Conservation (phyloP, 1,284 basidiomycete species). For the Trichosporon inkin region DNA sequence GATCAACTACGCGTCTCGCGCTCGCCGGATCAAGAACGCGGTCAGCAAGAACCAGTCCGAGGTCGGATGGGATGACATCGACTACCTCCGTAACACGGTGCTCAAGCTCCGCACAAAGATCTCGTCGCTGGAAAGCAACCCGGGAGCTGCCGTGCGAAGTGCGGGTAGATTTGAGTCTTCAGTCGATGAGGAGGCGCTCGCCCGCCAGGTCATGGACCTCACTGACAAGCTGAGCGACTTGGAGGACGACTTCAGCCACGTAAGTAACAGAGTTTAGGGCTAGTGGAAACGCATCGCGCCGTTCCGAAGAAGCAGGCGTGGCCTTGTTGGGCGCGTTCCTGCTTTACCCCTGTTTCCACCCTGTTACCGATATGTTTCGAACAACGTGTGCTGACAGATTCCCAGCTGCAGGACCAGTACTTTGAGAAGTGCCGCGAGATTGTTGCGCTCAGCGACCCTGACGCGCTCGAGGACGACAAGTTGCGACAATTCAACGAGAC, state of each 20-base stretch:
- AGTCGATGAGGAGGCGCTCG: slow-evolving; percentile 70
- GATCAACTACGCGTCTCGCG: slow-evolving; percentile 95
- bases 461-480: slow-evolving; percentile 25
- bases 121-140: slow-evolving; percentile 61
- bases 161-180: slow-evolving; percentile 24
- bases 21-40: slow-evolving; percentile 93
- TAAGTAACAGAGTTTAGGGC: slow-evolving; percentile 21
- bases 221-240: slow-evolving; percentile 31
- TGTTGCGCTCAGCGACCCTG: slow-evolving; percentile 31
- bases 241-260: slow-evolving; percentile 46
- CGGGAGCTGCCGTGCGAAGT: slow-evolving; percentile 23
- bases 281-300: not conserved
- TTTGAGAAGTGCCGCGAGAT: slow-evolving; percentile 45
- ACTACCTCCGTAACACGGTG: slow-evolving; percentile 86
- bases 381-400: not conserved
- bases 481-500: slow-evolving; percentile 80
- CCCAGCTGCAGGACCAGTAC: slow-evolving; percentile 44
- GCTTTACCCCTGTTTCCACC: not conserved
- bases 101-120: slow-evolving; percentile 65
- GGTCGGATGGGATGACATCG: slow-evolving; percentile 97
- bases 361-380: not conserved
- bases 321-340: not conserved
- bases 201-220: slow-evolving; percentile 39
- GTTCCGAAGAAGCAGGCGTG: not conserved
- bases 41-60: slow-evolving; percentile 90